Evolutionary conservation across 441 rosid genomes (phyloP).

Genomic region (Gossypium lobatum): DNA sequence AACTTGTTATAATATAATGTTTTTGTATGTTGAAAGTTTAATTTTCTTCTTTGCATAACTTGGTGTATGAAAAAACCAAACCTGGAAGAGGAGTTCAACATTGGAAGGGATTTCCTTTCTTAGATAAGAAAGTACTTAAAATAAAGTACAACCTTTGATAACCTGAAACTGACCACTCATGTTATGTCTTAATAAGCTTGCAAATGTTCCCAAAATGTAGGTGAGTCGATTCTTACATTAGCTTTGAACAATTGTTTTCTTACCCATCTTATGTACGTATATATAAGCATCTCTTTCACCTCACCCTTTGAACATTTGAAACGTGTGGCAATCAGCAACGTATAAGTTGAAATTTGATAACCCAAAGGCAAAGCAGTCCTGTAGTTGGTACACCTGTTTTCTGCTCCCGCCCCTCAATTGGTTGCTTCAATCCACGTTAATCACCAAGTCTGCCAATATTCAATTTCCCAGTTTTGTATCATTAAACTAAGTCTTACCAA

Average conservation of each 20-base stretch:
- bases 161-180: neutral
- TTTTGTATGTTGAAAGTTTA: no score
- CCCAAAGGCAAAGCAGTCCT: neutral
- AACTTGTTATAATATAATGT: no score
- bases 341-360: constrained; percentile 5
- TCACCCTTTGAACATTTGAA: neutral
- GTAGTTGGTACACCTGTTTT: constrained; percentile 8
- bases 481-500: neutral
- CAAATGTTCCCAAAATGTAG: neutral
- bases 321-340: neutral
- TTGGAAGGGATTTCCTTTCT: neutral
- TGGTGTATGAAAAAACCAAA: neutral
- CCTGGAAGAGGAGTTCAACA: neutral
- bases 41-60: no score
- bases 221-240: neutral
- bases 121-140: neutral
- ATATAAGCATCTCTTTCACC: neutral
- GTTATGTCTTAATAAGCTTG: neutral
- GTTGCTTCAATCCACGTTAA: constrained; percentile 9
- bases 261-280: neutral
- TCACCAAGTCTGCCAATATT: neutral
- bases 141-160: neutral
- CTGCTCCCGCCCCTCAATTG: neutral
- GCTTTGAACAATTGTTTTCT: neutral
- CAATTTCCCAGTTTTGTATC: neutral